phyloP scores from a whole-genome alignment of 306 rosid species.

The Amphicarpaea edgeworthii region DNA sequence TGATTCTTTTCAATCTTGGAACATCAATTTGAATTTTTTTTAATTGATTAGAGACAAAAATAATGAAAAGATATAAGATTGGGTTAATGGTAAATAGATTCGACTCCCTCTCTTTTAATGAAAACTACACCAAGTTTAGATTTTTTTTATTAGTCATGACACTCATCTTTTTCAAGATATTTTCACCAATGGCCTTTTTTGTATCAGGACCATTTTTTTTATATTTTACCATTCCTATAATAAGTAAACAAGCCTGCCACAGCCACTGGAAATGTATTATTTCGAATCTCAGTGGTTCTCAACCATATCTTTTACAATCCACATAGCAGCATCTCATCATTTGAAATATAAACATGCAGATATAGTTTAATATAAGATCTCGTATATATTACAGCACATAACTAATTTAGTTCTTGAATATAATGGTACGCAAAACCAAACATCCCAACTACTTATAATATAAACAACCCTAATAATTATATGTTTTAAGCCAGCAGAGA shows the following conservation, averaged over 20 bases:
- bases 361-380: slow-evolving; percentile 29
- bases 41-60: no score
- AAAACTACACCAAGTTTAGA: no score
- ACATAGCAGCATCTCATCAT: slow-evolving; percentile 20
- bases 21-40: no score
- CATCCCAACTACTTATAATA: slow-evolving; percentile 43
- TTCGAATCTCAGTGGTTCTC: slow-evolving; percentile 3
- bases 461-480: slow-evolving; percentile 48
- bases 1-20: no score
- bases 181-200: no score
- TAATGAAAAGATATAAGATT: no score
- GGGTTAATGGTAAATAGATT: no score
- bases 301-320: slow-evolving; percentile 12
- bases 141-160: no score
- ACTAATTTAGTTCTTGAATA: slow-evolving; percentile 24
- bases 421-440: slow-evolving; percentile 27
- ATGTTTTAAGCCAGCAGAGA: slow-evolving; percentile 1
- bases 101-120: no score
- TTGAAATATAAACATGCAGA: slow-evolving; percentile 31
- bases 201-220: no score
- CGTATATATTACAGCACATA: slow-evolving; percentile 49
- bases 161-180: no score
- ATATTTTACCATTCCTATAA: no score
- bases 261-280: slow-evolving; percentile 6
- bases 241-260: slow-evolving; percentile 12